Percentiles rank a stretch among this genome's conserved stretches.
Conservation (phyloP, 305 asterid genomes). For the Solanum hybrid region DNA sequence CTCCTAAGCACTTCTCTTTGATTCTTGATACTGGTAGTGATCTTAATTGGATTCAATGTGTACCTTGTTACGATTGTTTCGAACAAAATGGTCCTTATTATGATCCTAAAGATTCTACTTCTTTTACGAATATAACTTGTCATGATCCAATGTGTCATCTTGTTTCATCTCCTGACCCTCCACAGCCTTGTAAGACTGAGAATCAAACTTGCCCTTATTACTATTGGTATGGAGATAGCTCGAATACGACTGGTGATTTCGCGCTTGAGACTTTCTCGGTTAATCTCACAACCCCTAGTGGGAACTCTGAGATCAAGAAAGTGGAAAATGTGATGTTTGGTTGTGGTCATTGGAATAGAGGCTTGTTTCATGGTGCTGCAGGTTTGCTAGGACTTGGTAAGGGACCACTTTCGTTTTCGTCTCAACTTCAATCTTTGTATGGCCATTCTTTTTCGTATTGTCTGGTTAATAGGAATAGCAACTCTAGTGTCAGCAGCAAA, state of each 20-base stretch:
- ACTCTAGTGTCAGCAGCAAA: slow-evolving; percentile 69
- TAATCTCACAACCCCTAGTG: slow-evolving; percentile 41
- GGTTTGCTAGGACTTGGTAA: slow-evolving; percentile 86
- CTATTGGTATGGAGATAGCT: slow-evolving; percentile 94
- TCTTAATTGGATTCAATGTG: slow-evolving; percentile 91
- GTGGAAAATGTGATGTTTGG: slow-evolving; percentile 90
- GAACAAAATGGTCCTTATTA: slow-evolving; percentile 72
- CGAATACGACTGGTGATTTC: slow-evolving; percentile 88
- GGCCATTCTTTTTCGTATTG: slow-evolving; percentile 91
- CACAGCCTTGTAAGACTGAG: slow-evolving; percentile 35
- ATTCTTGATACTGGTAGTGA: slow-evolving; percentile 94
- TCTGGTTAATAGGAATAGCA: slow-evolving; percentile 72
- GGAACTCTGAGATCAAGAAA: slow-evolving; percentile 31
- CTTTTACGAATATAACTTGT: slow-evolving; percentile 50
- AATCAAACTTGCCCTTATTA: slow-evolving; percentile 65
- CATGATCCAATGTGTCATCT: slow-evolving; percentile 57
- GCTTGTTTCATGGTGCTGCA: slow-evolving; percentile 87
- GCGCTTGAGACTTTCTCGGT: slow-evolving; percentile 75
- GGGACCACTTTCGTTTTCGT: slow-evolving; percentile 75
- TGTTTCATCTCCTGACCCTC: slow-evolving; percentile 70
- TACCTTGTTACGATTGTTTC: slow-evolving; percentile 80
- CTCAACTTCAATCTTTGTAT: slow-evolving; percentile 60
- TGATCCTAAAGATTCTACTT: slow-evolving; percentile 44
- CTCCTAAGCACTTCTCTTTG: slow-evolving; percentile 75
- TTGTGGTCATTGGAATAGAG: slow-evolving; percentile 97